phyloP scores from a whole-genome alignment of 2,329 filamentous ascomycete genomes.

The Calonectria leucothoes region DNA sequence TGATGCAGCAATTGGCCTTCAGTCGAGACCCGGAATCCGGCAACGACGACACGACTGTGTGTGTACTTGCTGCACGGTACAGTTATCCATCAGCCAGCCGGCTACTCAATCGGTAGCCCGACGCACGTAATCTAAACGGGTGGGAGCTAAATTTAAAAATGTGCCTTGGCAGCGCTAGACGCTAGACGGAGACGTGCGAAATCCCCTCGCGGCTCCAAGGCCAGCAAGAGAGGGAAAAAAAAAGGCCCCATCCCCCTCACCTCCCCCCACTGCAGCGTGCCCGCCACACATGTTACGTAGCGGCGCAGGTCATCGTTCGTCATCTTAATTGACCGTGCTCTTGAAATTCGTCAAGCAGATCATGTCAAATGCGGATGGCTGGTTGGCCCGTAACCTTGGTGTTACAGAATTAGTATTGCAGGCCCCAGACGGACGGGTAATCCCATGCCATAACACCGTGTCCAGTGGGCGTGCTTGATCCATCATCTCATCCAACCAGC shows the following conservation, averaged over 20 bases:
- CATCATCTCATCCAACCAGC: not conserved
- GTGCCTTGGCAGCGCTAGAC: slow-evolving; percentile 8
- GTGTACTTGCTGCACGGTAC: too few relatives aligned
- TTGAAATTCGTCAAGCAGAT: slow-evolving; percentile 2
- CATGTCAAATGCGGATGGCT: slow-evolving; percentile 3
- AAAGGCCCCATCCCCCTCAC: not conserved
- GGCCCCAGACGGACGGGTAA: not conserved
- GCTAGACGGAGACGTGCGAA: too few relatives aligned
- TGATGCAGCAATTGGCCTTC: not conserved
- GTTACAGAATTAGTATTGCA: slow-evolving; percentile 12
- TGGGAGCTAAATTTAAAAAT: slow-evolving; percentile 12
- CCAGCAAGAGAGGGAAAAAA: not conserved
- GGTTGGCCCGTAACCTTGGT: not conserved
- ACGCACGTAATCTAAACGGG: slow-evolving; percentile 1
- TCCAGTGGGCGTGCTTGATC: not conserved
- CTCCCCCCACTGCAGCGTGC: not conserved
- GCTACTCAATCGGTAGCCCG: not conserved
- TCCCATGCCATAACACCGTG: slow-evolving; percentile 12
- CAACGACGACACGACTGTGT: too few relatives aligned
- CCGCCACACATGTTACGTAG: slow-evolving; percentile 1
- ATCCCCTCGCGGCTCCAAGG: not conserved
- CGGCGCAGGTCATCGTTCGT: not conserved
- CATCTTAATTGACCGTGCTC: slow-evolving; percentile 8
- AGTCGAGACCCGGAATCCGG: not conserved
- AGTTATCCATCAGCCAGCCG: not conserved